These are phyloP conservation scores for Amaranthus hypochondriacus DNA, from an alignment of 148 eudicot species.

Conservation along the genomic window DNA sequence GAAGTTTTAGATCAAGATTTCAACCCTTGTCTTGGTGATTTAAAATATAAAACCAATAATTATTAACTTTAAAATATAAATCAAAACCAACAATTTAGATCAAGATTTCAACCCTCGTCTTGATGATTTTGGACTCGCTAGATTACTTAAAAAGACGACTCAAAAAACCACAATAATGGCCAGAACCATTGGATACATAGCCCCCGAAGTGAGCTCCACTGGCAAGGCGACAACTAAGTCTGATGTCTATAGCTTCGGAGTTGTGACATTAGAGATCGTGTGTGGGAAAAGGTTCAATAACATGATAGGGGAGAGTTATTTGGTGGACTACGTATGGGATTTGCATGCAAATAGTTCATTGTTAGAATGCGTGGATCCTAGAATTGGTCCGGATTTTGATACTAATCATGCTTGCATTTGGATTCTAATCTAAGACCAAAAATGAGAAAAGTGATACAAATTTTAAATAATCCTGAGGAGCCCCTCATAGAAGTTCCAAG, in stretches of 20 bases:
- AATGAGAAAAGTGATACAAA: conserved; percentile 54
- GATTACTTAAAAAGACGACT: conserved; percentile 42
- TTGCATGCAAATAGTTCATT: conserved; percentile 32
- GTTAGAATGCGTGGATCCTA: conserved; percentile 36
- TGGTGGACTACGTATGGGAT: conserved; percentile 50
- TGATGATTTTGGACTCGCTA: conserved; percentile 70
- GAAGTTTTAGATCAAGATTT: too few relatives aligned
- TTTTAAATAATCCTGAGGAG: conserved; percentile 49
- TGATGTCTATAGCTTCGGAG: conserved; percentile 71
- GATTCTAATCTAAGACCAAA: conserved; percentile 44
- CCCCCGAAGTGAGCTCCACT: conserved; percentile 66
- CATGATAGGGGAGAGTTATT: conserved; percentile 47
- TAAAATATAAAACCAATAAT: too few relatives aligned
- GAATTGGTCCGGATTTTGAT: conserved; percentile 31
- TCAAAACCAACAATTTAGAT: conserved; percentile 24
- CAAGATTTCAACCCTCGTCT: conserved; percentile 48
- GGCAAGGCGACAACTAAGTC: conserved; percentile 66
- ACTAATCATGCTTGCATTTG: conserved; percentile 49
- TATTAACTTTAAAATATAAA: too few relatives aligned
- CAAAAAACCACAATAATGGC: conserved; percentile 59
- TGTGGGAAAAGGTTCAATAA: conserved; percentile 55
- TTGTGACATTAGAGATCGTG: conserved; percentile 56
- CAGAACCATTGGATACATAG: conserved; percentile 68
- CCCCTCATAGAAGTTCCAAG: conserved; percentile 42
- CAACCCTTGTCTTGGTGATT: too few relatives aligned